Evolutionary conservation across 208 protist species (phyloP), one percentile per base, ranked within the genome.

Genomic region (Trypanosoma lewisi): DNA sequence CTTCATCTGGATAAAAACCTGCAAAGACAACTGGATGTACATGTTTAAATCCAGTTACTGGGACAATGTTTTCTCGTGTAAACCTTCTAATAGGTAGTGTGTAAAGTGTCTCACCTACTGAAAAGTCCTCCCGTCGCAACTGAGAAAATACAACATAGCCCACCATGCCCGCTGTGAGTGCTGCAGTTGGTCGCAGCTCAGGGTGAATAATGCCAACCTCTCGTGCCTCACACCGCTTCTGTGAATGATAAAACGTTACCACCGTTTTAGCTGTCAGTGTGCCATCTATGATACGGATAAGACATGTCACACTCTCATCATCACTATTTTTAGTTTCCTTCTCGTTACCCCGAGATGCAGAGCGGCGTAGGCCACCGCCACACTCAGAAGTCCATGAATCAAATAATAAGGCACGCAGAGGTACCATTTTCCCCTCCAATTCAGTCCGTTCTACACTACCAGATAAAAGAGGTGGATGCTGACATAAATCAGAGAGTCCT

Each of bases 181-280:
- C 82, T n/a, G 68, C 68, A 0, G 85, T 93, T 7, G 90, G 82
- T 39, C 85, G 67, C 28, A 92, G 83, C 39, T 95, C 89, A 17
- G 97, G 98, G 69, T 96, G 84, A 52, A 99, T 83, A 30, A 98
- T 87, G 44, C 98, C 97, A n/a, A 98, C 68, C 54, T 98, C 87
- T 0, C 66, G 72, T 56, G 98, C 85, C 54, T 98, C 91, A 68
- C 93, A 92, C 12, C 67, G 64, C 28, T 65, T 77, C 14, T 72
- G 39, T 5, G 78, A 80, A 54, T 88, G 78, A 45, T 80, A 88
- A 45, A 94, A 87, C 8, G 58, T 75, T 31, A 93, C 78, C 14
- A 63, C 47, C 16, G 84, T 88, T 54, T 91, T 89, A 4, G 80
- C 65, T 31, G 87, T 94, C 19, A 98, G 59, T n/a, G 78, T 84